phyloP scores from a whole-genome alignment of 805 yeast species.

The Starmerella davenportii region DNA sequence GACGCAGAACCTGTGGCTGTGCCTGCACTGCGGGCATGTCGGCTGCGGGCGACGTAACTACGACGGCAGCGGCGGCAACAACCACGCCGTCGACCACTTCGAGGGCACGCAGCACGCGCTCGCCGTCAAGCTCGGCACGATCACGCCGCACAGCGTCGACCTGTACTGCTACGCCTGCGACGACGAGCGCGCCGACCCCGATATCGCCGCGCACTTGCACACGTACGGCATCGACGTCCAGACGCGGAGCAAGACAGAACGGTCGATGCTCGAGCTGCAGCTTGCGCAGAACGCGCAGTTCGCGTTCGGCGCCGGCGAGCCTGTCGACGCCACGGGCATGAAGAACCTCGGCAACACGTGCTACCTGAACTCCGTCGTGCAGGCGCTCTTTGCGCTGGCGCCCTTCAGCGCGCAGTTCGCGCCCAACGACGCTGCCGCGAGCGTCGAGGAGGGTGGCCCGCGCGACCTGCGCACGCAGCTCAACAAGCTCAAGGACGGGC shows the following conservation, averaged over 20 bases:
- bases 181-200: slow-evolving; percentile 70
- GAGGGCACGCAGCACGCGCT: slow-evolving; percentile 47
- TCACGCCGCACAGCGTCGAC: slow-evolving; percentile 64
- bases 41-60: slow-evolving; percentile 93
- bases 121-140: slow-evolving; percentile 80
- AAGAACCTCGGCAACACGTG: slow-evolving; percentile 87
- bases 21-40: slow-evolving; percentile 73
- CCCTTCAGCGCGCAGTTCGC: slow-evolving; percentile 21
- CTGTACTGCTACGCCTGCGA: slow-evolving; percentile 76
- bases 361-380: slow-evolving; percentile 67
- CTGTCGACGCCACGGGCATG: slow-evolving; percentile 63
- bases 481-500: slow-evolving; percentile 61
- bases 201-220: slow-evolving; percentile 30
- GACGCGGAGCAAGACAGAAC: slow-evolving; percentile 55
- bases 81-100: slow-evolving; percentile 70
- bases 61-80: slow-evolving; percentile 85
- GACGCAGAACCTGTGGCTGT: slow-evolving; percentile 72
- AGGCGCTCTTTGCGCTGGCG: slow-evolving; percentile 37
- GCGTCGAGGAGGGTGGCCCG: slow-evolving; percentile 31
- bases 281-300: slow-evolving; percentile 83
- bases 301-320: slow-evolving; percentile 55
- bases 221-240: slow-evolving; percentile 51
- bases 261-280: slow-evolving; percentile 71
- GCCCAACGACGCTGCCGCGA: slow-evolving; percentile 12
- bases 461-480: slow-evolving; percentile 57